Conservation (phyloP, 176 grass and related monocot genomes). For the Carex parvula region DNA sequence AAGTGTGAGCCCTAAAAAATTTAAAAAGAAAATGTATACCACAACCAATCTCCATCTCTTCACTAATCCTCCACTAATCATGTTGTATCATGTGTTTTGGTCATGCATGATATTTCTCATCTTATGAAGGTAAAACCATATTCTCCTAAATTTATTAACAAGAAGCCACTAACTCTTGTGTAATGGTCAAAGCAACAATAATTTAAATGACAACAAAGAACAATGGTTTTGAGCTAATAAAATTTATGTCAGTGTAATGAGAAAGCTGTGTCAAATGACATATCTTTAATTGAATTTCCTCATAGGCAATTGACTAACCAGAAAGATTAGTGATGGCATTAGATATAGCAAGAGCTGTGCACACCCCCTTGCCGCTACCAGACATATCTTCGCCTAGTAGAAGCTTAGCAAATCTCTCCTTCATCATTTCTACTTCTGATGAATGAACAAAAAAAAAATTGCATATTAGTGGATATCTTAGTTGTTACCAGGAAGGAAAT, state of each 20-base stretch:
- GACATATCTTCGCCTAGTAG: conserved; percentile 99
- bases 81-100: not conserved
- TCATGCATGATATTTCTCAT: not conserved
- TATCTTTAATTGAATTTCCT: not conserved
- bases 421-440: conserved; percentile 97
- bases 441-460: not conserved
- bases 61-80: not conserved
- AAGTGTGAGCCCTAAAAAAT: not conserved
- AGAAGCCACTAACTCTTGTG: not conserved
- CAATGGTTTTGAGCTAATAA: not conserved
- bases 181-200: not conserved
- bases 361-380: conserved; percentile 93
- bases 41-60: not conserved
- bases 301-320: conserved; percentile 28
- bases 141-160: not conserved
- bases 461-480: not conserved
- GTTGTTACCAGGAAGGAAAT: not conserved
- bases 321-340: conserved; percentile 99
- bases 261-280: not conserved
- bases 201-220: not conserved
- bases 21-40: not conserved
- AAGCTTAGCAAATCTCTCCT: conserved; percentile 97
- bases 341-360: conserved; percentile 95
- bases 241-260: not conserved
- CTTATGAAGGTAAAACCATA: not conserved